Percentiles rank a stretch among this genome's conserved stretches.
phyloP scores from a whole-genome alignment of 345 rosid genomes.

The Limnanthes douglasii region DNA sequence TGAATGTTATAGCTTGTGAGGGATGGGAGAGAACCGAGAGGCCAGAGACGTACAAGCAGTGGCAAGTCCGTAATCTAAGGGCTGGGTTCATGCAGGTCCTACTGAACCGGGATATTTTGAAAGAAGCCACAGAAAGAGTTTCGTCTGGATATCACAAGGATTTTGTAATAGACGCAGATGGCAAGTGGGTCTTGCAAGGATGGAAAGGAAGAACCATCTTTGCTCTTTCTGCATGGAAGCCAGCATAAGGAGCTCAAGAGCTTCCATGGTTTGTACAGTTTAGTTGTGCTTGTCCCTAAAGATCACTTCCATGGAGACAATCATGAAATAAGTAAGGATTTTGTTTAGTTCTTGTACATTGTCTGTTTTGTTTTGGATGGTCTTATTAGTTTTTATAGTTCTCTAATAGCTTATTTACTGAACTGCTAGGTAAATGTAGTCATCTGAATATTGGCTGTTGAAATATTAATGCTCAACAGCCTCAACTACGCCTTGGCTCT shows the following conservation, averaged over 20 bases:
- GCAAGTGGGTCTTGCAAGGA: constrained; percentile 72
- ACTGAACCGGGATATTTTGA: constrained; percentile 28
- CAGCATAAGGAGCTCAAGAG: too few relatives aligned
- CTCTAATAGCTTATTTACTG: background rate
- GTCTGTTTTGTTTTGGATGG: background rate
- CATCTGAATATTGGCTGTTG: background rate
- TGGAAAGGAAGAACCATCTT: constrained; percentile 81
- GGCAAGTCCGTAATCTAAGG: constrained; percentile 59
- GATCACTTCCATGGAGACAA: background rate
- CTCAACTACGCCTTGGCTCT: too few relatives aligned
- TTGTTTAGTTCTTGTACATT: background rate
- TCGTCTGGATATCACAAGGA: constrained; percentile 50
- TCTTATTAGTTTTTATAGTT: background rate
- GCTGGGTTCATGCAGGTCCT: constrained; percentile 69
- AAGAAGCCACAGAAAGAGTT: constrained; percentile 25
- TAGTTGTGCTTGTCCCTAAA: too few relatives aligned
- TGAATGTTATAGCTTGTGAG: constrained; percentile 84
- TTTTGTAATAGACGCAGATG: constrained; percentile 63
- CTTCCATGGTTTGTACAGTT: too few relatives aligned
- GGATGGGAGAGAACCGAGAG: constrained; percentile 90
- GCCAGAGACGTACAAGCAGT: constrained; percentile 92
- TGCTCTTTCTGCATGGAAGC: constrained; percentile 80
- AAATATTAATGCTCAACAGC: background rate
- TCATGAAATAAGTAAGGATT: background rate
- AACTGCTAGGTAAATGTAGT: background rate